Base-by-base conservation (phyloP, 129 eudicot species). In the Apium graveolens region DNA sequence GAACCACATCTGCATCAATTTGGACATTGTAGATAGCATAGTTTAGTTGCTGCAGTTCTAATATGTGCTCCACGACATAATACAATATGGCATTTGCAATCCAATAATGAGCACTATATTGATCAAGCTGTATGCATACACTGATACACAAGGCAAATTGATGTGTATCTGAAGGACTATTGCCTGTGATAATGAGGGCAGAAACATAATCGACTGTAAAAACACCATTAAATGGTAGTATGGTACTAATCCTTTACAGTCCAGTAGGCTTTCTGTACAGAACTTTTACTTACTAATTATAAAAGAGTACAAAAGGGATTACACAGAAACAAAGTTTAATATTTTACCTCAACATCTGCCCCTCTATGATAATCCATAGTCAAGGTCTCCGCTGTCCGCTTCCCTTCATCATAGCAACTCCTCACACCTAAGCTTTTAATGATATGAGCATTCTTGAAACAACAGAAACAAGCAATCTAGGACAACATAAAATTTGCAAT, bases 381-480 rank as follows among this genome's bases (percentile, higher is more conserved):
- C 78, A 92, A 86, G 35, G 96, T 92, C 76, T 92, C 93, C 11
- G 96, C 92, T 13, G 90, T 86, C 76, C 96, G 80, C 81, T 92
- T 92, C 55, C 96, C 97, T 86, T 92, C 97, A 81, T 92, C 93
- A 18, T 92, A 90, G 88, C 96, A 92, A 76, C 96, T 92, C 81
- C 97, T 82, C 42, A 89, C 97, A 82, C 96, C 96, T 92, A 78
- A 32, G 26, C 41, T 42, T 73, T 42, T 8, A 26, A 39, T 51
- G 43, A 73, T 38, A 82, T 20, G 11, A 53, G 11, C 51, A 65
- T 70, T 65, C 75, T 21, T 14, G 24, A 35, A 16, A 3, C 42
- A 20, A 75, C 27, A 46, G 16, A 21, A 38, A 74, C 10, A 57
- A 44, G 31, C 34, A 79, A 37, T 55, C 68, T 57, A 16, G 45